These are phyloP conservation scores for Oryza rufipogon DNA, from an alignment of 176 grass and related monocot species.

Conservation along the genomic window DNA sequence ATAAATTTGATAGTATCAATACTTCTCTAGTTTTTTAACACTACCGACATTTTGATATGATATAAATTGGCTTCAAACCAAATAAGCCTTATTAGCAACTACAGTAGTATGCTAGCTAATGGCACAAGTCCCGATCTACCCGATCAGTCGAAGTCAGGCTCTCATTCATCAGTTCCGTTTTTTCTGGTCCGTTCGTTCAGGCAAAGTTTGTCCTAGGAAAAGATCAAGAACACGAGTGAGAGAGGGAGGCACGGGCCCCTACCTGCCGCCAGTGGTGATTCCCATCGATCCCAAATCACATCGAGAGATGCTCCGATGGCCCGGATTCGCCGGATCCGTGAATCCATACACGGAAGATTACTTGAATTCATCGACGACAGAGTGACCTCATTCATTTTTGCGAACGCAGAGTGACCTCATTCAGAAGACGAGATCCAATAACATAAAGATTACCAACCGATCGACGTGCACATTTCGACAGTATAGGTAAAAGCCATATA, in stretches of 20 bases:
- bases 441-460: background rate
- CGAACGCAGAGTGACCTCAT: background rate
- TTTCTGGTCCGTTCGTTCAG: constrained; percentile 20
- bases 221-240: background rate
- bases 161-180: constrained; percentile 13
- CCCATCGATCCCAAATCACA: background rate
- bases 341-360: background rate
- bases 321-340: background rate
- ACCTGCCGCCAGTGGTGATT: background rate
- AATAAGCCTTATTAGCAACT: too few relatives aligned
- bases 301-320: constrained; percentile 16
- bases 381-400: background rate
- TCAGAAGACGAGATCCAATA: background rate
- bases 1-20: too few relatives aligned
- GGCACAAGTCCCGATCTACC: background rate
- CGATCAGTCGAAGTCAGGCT: background rate
- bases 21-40: too few relatives aligned
- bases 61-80: too few relatives aligned
- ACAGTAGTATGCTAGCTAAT: background rate
- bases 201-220: background rate
- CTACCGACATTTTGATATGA: too few relatives aligned
- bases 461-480: background rate
- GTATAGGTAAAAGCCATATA: background rate
- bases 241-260: constrained; percentile 18
- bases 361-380: background rate